Base-by-base conservation (phyloP, 2,329 filamentous ascomycete species). In the Venturia aucupariae region DNA sequence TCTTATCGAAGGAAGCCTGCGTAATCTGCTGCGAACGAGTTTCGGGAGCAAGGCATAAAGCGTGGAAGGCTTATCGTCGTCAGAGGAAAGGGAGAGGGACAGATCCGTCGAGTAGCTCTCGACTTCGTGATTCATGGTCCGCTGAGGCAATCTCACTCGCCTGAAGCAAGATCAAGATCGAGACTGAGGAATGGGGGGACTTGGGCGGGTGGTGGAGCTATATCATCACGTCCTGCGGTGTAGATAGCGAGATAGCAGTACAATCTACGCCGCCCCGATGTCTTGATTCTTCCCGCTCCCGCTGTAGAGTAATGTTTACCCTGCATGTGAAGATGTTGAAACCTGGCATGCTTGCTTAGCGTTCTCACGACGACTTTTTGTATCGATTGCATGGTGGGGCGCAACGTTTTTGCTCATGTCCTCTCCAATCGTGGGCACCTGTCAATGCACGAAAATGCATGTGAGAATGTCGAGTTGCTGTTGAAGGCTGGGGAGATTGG, bases 1-100 rank as follows among this genome's bases (percentile, higher is more conserved):
- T 65, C 75, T 71, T 54, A 86, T 73, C 5, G 81, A 83, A 38
- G 79, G 78, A 10, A 86, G 74, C 6, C 77, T 77, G 3, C 80
- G 80, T 27, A 85, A 75, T 65, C 80, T 76, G 42, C 76, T 80
- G 69, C 82, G 80, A 5, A 86, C 74, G 4, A 82, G 76, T 1
- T 76, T 74, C 4, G 84, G 83, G 8, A 86, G 78, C 65, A 85
- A 78, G 6, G 79, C 77, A 71, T 82, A 83, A 19, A 85, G 75
- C 66, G 80, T 79, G 27, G 80, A 81, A 57, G 78, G 22, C 51
- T 44, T 44, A 38, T 65, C 60, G 61, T 63, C 62, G 7, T 48
- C 44, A 24, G 60, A 61, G 7, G 59, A 61, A 30, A 57, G 51
- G 22, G 51, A 35, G 17, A n/a, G 27, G 1, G 27, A 35, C 51